These are phyloP conservation scores for Phytopythium kandeliae DNA, from an alignment of 352 stramenopile genomes.

Conservation along the genomic window DNA sequence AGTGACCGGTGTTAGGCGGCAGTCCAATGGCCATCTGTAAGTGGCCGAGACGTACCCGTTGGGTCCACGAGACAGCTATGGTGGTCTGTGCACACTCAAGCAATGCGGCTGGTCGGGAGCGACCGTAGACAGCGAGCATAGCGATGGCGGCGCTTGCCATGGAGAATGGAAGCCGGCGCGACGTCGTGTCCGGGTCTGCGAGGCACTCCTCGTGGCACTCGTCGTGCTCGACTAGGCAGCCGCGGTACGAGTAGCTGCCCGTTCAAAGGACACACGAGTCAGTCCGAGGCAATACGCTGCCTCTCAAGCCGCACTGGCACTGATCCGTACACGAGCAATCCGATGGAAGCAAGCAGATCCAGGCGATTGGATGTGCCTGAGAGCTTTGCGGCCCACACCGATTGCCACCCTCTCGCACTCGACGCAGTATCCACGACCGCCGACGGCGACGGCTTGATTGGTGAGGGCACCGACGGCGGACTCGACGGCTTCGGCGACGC, in stretches of 20 bases:
- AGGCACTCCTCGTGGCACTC: constrained; percentile 9
- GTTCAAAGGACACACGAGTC: neutral
- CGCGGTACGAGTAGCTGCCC: constrained; percentile 3
- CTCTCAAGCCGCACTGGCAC: too few species aligned
- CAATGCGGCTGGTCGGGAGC: neutral
- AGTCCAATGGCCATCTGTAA: neutral
- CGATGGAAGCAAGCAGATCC: constrained; percentile 1
- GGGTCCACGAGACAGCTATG: constrained; percentile 7
- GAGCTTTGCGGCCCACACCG: neutral
- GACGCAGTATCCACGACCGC: too few species aligned
- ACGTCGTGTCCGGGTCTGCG: constrained; percentile 3
- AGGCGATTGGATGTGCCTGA: neutral
- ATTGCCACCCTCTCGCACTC: neutral
- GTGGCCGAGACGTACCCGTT: neutral
- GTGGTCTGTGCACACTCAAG: constrained; percentile 7
- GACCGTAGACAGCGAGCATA: constrained; percentile 1
- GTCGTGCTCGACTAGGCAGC: constrained; percentile 3
- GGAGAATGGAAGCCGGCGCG: neutral
- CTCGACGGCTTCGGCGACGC: neutral
- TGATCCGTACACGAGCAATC: constrained; percentile 2
- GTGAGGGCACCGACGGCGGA: neutral
- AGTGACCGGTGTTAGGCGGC: neutral
- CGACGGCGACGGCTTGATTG: neutral
- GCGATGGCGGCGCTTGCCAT: neutral
- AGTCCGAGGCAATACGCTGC: too few species aligned